Percentiles rank a stretch among this genome's conserved stretches.
phyloP scores from a whole-genome alignment of 2,329 filamentous ascomycete genomes.

The Cladophialophora bantiana region DNA sequence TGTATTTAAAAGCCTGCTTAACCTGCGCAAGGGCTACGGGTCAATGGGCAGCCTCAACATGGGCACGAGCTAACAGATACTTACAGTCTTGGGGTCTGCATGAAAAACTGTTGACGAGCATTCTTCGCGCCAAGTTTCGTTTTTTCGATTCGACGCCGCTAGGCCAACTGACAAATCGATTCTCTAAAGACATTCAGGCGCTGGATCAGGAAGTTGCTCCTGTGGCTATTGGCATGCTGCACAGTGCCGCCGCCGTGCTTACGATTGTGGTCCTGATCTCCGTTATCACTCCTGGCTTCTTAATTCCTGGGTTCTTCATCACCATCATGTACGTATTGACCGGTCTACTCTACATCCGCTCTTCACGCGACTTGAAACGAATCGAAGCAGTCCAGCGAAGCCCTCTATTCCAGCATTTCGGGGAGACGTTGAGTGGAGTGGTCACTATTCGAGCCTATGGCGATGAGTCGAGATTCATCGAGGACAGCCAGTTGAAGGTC shows the following conservation, averaged over 20 bases:
- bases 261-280: slow-evolving; percentile 90
- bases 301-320: slow-evolving; percentile 87
- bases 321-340: slow-evolving; percentile 81
- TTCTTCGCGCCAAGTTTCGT: slow-evolving; percentile 90
- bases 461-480: slow-evolving; percentile 89
- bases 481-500: slow-evolving; percentile 86
- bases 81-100: slow-evolving; percentile 73
- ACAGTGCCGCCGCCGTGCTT: slow-evolving; percentile 72
- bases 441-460: slow-evolving; percentile 97
- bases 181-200: slow-evolving; percentile 95
- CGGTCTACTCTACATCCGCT: slow-evolving; percentile 84
- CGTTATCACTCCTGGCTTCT: slow-evolving; percentile 85
- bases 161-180: slow-evolving; percentile 96
- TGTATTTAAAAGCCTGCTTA: neutral
- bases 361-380: slow-evolving; percentile 94
- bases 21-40: neutral
- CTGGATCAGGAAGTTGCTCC: slow-evolving; percentile 96
- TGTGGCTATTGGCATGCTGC: slow-evolving; percentile 78
- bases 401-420: slow-evolving; percentile 96
- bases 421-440: slow-evolving; percentile 91
- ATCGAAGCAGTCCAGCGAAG: slow-evolving; percentile 93
- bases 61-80: neutral
- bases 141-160: slow-evolving; percentile 98
- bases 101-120: slow-evolving; percentile 74
- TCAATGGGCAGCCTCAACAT: neutral